phyloP scores from a whole-genome alignment of 139 green algal species.

The Penium margaritaceum region DNA sequence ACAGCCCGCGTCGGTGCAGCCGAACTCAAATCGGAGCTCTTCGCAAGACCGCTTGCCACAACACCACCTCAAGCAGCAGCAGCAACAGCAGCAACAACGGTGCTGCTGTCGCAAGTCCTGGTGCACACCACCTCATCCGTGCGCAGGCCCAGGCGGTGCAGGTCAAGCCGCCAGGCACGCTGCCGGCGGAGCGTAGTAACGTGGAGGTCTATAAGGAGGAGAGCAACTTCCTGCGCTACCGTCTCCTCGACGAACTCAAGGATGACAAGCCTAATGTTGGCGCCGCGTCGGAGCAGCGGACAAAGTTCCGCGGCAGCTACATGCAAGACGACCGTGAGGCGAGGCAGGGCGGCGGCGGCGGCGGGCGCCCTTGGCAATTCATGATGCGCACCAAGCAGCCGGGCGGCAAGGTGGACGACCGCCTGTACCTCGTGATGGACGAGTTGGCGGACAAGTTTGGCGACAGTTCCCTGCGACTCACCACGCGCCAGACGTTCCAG shows the following conservation, averaged over 20 bases:
- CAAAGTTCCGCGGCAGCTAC: conserved; percentile 99
- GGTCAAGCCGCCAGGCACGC: conserved; percentile 1
- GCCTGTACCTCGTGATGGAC: conserved; percentile 96
- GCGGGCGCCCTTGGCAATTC: conserved; percentile 95
- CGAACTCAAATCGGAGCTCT: no score
- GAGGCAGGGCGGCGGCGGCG: conserved; percentile 75
- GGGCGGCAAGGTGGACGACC: conserved; percentile 77
- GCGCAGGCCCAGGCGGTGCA: no score
- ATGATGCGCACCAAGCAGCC: conserved; percentile 99
- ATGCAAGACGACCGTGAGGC: conserved; percentile 92
- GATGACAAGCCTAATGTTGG: conserved; percentile 16
- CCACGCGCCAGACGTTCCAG: conserved; percentile 83
- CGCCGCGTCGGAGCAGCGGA: conserved; percentile 63
- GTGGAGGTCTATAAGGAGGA: conserved; percentile 97
- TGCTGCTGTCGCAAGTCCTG: no score
- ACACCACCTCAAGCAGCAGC: no score
- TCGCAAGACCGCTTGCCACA: no score
- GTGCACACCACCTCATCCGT: no score
- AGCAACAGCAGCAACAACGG: no score
- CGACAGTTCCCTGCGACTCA: conserved; percentile 93
- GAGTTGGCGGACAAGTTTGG: conserved; percentile 93
- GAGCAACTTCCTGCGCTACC: conserved; percentile 87
- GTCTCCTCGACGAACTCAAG: conserved; percentile 87
- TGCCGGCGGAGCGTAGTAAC: conserved; percentile 49
- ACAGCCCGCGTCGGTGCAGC: no score